phyloP scores from a whole-genome alignment of 305 asterid species.

The Euphrasia arctica region DNA sequence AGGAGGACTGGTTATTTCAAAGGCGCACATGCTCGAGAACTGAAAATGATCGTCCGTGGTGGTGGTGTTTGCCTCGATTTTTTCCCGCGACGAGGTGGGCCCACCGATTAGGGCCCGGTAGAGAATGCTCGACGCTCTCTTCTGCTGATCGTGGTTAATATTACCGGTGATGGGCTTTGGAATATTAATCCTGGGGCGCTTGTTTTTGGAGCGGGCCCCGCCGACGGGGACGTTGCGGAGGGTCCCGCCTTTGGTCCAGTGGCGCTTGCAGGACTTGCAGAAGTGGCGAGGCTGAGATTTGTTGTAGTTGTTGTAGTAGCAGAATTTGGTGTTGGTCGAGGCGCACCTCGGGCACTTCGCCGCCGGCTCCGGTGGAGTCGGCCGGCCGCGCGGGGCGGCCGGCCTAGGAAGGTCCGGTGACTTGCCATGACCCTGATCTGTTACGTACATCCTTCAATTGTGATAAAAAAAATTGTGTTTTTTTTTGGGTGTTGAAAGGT shows the following conservation, averaged over 20 bases:
- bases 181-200: slow-evolving; percentile 41
- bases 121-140: slow-evolving; percentile 28
- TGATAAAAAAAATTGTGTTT: neutral
- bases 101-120: slow-evolving; percentile 35
- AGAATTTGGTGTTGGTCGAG: slow-evolving; percentile 69
- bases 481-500: neutral
- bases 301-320: slow-evolving; percentile 87
- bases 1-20: slow-evolving; percentile 35
- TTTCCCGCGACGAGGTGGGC: slow-evolving; percentile 25
- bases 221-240: slow-evolving; percentile 87
- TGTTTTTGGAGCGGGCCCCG: slow-evolving; percentile 68
- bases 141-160: neutral
- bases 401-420: slow-evolving; percentile 33
- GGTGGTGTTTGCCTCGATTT: neutral
- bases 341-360: slow-evolving; percentile 79
- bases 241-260: slow-evolving; percentile 92
- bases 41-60: slow-evolving; percentile 29
- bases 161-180: too few relatives aligned
- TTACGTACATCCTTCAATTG: neutral
- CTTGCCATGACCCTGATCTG: slow-evolving; percentile 16
- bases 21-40: slow-evolving; percentile 35
- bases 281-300: slow-evolving; percentile 84
- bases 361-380: slow-evolving; percentile 34
- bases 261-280: slow-evolving; percentile 84
- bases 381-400: neutral